These are phyloP conservation scores for Colletotrichum sp. DNA, from an alignment of 2,329 filamentous ascomycete genomes.

Conservation along the genomic window DNA sequence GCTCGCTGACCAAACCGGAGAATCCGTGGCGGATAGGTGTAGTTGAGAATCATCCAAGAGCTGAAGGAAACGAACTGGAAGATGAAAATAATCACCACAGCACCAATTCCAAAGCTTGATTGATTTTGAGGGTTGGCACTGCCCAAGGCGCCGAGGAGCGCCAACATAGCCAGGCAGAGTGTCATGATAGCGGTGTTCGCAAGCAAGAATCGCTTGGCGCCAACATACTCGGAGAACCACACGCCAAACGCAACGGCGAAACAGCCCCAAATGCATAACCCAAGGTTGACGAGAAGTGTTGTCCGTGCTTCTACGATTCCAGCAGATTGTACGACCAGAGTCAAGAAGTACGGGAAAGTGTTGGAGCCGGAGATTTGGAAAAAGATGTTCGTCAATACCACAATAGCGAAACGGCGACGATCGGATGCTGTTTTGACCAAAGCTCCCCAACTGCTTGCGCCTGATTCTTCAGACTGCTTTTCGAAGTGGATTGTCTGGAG, in stretches of 20 bases:
- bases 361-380: not conserved
- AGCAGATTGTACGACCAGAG: not conserved
- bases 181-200: not conserved
- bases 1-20: not conserved
- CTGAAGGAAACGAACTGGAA: not conserved
- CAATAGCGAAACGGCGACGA: not conserved
- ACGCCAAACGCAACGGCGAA: not conserved
- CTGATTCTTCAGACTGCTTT: not conserved
- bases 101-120: not conserved
- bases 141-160: not conserved
- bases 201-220: not conserved
- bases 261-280: not conserved
- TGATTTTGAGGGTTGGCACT: not conserved
- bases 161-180: not conserved
- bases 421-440: not conserved
- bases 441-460: not conserved
- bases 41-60: not conserved
- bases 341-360: not conserved
- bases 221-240: not conserved
- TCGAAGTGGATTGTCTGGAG: not conserved
- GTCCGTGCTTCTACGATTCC: not conserved
- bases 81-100: not conserved
- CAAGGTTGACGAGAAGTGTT: not conserved
- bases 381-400: not conserved
- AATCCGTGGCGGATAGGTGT: not conserved